Conservation (phyloP, 208 protist species). For the Crithidia expoeki region DNA sequence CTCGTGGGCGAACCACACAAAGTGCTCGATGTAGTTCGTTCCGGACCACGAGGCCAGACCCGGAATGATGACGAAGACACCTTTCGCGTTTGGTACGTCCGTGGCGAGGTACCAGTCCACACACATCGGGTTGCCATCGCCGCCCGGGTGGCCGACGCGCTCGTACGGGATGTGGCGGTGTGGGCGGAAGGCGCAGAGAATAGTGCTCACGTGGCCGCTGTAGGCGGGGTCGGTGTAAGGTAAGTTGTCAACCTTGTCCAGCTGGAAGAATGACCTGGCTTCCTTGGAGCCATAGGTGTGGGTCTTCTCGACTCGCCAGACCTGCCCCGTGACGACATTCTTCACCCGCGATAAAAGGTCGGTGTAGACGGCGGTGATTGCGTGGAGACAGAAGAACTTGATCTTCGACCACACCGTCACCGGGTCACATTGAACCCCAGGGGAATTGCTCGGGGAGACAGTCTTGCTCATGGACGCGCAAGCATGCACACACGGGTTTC, state of each 20-base stretch:
- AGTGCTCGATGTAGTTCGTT: conserved; percentile 80
- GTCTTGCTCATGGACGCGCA: background rate
- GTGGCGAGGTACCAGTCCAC: conserved; percentile 62
- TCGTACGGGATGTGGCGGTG: conserved; percentile 43
- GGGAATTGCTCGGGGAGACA: background rate
- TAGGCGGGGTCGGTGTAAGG: conserved; percentile 55
- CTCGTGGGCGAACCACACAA: conserved; percentile 46
- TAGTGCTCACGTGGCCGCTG: conserved; percentile 64
- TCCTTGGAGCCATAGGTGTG: conserved; percentile 14
- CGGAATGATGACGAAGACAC: conserved; percentile 69
- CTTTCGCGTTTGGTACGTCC: conserved; percentile 23
- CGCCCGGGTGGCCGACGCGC: conserved; percentile 44
- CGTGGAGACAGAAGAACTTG: conserved; percentile 38
- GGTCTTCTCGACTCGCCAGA: background rate
- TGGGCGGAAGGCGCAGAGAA: conserved; percentile 69
- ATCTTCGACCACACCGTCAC: conserved; percentile 25
- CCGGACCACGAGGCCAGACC: conserved; percentile 74
- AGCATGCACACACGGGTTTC: background rate
- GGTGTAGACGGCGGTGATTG: conserved; percentile 19
- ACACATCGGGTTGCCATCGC: conserved; percentile 72
- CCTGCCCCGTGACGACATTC: conserved; percentile 4
- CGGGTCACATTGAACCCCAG: background rate
- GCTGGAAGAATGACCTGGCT: conserved; percentile 27
- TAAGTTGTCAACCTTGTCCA: conserved; percentile 29
- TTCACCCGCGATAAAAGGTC: conserved; percentile 17